Evolutionary conservation across 2,329 filamentous ascomycete species (phyloP).

Genomic region (Sarocladium strictum): DNA sequence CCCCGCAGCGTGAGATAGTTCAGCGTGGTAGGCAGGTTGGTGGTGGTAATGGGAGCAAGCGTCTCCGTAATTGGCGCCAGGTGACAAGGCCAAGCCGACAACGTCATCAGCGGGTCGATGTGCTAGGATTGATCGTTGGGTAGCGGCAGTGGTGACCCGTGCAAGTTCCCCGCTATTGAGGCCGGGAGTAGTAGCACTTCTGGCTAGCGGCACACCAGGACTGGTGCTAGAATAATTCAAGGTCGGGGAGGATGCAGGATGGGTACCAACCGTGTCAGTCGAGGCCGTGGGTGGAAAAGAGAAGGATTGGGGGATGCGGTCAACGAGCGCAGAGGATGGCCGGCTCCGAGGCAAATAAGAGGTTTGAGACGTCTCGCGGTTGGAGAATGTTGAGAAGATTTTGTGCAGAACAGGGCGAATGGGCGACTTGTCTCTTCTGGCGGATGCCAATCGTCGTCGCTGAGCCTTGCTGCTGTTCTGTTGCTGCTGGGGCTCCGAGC

Average conservation of each 20-base stretch:
- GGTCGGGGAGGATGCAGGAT: slow-evolving; percentile 7
- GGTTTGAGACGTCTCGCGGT: background rate
- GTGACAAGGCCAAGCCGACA: slow-evolving; percentile 9
- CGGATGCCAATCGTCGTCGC: background rate
- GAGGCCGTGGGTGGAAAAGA: background rate
- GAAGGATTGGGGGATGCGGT: slow-evolving; percentile 14
- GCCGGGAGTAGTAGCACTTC: background rate
- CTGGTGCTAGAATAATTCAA: slow-evolving; percentile 7
- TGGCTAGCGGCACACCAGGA: slow-evolving; percentile 8
- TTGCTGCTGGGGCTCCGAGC: background rate
- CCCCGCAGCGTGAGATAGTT: background rate
- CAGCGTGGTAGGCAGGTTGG: background rate
- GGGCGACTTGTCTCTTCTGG: slow-evolving; percentile 4
- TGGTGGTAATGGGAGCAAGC: slow-evolving; percentile 5
- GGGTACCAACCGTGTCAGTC: slow-evolving; percentile 3
- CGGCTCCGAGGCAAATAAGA: background rate
- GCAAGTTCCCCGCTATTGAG: slow-evolving; percentile 5
- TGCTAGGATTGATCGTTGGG: slow-evolving; percentile 2
- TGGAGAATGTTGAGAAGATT: slow-evolving; percentile 12
- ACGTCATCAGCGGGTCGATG: slow-evolving; percentile 8
- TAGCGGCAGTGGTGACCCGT: background rate
- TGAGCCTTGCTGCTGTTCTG: slow-evolving; percentile 3
- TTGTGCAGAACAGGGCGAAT: slow-evolving; percentile 13
- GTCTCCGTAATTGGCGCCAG: slow-evolving; percentile 2
- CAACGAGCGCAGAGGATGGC: slow-evolving; percentile 14